These are phyloP conservation scores for Candida silvatica DNA, from an alignment of 805 yeast genomes.

Conservation along the genomic window DNA sequence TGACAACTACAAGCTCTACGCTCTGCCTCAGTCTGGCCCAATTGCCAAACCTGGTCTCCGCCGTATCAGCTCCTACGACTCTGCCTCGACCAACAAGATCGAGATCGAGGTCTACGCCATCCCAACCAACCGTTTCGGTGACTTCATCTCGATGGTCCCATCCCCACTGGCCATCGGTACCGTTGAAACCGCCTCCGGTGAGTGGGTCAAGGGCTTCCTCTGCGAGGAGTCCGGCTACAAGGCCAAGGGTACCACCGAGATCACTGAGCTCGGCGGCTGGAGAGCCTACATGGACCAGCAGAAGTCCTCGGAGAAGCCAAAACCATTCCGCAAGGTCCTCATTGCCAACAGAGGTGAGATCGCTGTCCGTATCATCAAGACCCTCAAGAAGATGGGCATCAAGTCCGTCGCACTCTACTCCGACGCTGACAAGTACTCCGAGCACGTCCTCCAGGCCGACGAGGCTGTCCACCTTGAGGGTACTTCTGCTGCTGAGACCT, in stretches of 20 bases:
- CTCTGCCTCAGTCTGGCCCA: constrained; percentile 68
- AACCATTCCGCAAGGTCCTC: constrained; percentile 76
- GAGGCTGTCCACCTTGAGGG: constrained; percentile 75
- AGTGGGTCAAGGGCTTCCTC: constrained; percentile 85
- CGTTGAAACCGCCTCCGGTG: constrained; percentile 73
- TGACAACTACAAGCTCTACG: constrained; percentile 64
- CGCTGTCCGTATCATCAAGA: constrained; percentile 88
- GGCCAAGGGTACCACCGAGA: constrained; percentile 63
- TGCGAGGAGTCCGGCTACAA: constrained; percentile 88
- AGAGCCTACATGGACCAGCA: constrained; percentile 41
- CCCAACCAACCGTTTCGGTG: constrained; percentile 72
- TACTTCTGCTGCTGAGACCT: constrained; percentile 81
- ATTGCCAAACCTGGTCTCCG: constrained; percentile 85
- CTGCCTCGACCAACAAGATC: constrained; percentile 46
- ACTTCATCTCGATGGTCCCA: constrained; percentile 81
- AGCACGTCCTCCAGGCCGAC: constrained; percentile 81
- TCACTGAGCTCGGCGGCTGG: constrained; percentile 90
- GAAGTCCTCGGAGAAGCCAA: constrained; percentile 19
- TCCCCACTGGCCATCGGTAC: constrained; percentile 94
- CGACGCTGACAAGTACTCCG: constrained; percentile 81
- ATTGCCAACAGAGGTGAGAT: constrained; percentile 98
- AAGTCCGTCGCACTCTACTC: constrained; percentile 83
- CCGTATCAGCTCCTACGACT: constrained; percentile 43
- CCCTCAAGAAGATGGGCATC: constrained; percentile 74
- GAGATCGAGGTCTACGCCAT: constrained; percentile 78